Percentiles rank a stretch among this genome's conserved stretches.
phyloP scores from a whole-genome alignment of 352 stramenopile genomes.

The Pythium coloratum region DNA sequence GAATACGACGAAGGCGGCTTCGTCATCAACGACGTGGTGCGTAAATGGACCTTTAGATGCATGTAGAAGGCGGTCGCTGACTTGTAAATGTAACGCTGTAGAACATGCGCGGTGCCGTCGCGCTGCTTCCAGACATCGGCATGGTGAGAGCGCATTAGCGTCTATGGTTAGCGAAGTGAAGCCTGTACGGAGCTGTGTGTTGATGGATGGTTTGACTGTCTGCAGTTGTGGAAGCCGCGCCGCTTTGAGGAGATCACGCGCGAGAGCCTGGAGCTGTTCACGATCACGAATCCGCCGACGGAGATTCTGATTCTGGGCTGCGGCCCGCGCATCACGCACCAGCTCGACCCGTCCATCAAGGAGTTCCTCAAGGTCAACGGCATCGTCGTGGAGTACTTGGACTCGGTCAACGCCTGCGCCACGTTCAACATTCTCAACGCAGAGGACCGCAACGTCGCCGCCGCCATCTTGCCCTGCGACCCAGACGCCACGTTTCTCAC shows the following conservation, averaged over 20 bases:
- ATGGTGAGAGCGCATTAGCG: slow-evolving; percentile 45
- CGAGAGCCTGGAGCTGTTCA: slow-evolving; percentile 76
- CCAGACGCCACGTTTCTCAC: slow-evolving; percentile 31
- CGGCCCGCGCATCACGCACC: slow-evolving; percentile 57
- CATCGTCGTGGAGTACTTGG: slow-evolving; percentile 85
- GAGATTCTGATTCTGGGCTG: slow-evolving; percentile 86
- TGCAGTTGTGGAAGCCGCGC: slow-evolving; percentile 76
- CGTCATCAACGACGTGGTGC: slow-evolving; percentile 77
- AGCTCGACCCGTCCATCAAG: slow-evolving; percentile 59
- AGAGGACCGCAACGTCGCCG: slow-evolving; percentile 81
- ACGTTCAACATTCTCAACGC: slow-evolving; percentile 93
- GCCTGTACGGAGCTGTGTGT: neutral
- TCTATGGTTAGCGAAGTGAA: neutral
- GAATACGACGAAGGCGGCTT: slow-evolving; percentile 88
- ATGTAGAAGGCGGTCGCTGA: neutral
- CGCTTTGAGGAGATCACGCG: slow-evolving; percentile 80
- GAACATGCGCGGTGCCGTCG: slow-evolving; percentile 83
- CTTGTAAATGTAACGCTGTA: slow-evolving; percentile 13
- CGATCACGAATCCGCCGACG: slow-evolving; percentile 72
- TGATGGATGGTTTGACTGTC: neutral
- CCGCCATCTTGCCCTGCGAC: slow-evolving; percentile 74
- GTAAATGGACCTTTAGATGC: slow-evolving; percentile 3
- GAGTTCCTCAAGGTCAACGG: slow-evolving; percentile 80
- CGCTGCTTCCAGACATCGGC: slow-evolving; percentile 66
- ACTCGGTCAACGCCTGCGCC: slow-evolving; percentile 81